Conservation (phyloP, 805 yeast genomes). For the Zygoascus bituminiphila region DNA sequence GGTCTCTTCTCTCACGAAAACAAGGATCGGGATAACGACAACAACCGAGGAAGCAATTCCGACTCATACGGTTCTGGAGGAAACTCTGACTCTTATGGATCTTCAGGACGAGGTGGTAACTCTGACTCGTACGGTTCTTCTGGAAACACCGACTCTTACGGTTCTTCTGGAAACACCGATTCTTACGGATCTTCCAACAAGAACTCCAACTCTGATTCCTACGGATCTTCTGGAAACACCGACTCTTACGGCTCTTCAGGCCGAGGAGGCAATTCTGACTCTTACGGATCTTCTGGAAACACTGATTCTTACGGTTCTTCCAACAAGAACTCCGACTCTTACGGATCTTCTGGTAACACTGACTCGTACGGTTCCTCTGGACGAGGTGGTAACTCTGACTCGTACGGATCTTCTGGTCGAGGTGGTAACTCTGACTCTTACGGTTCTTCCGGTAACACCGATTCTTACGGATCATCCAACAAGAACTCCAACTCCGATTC, state of each 20-base stretch:
- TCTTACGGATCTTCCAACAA: constrained; percentile 8
- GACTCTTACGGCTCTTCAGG: constrained; percentile 27
- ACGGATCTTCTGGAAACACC: constrained; percentile 22
- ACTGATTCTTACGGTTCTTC: constrained; percentile 11
- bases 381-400: constrained; percentile 13
- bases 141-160: constrained; percentile 16
- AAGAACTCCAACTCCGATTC: constrained; percentile 24
- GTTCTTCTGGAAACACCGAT: constrained; percentile 9
- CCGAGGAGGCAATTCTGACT: constrained; percentile 12
- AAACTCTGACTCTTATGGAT: constrained; percentile 10
- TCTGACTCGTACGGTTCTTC: constrained; percentile 10
- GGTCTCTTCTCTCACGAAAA: constrained; percentile 12
- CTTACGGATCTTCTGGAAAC: constrained; percentile 8
- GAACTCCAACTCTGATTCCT: constrained; percentile 6
- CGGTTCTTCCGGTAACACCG: constrained; percentile 6
- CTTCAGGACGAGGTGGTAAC: constrained; percentile 7
- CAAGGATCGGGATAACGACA: constrained; percentile 20
- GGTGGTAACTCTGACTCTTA: constrained; percentile 8
- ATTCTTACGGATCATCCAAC: constrained; percentile 9
- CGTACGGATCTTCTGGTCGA: constrained; percentile 6
- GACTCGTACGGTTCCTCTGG: constrained; percentile 11
- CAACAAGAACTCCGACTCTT: constrained; percentile 7
- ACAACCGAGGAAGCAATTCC: constrained; percentile 14
- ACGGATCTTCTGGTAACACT: constrained; percentile 5
- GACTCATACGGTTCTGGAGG: constrained; percentile 12